Base-by-base conservation (phyloP, 495 filamentous ascomycete species). In the Lophiostoma macrostomum region DNA sequence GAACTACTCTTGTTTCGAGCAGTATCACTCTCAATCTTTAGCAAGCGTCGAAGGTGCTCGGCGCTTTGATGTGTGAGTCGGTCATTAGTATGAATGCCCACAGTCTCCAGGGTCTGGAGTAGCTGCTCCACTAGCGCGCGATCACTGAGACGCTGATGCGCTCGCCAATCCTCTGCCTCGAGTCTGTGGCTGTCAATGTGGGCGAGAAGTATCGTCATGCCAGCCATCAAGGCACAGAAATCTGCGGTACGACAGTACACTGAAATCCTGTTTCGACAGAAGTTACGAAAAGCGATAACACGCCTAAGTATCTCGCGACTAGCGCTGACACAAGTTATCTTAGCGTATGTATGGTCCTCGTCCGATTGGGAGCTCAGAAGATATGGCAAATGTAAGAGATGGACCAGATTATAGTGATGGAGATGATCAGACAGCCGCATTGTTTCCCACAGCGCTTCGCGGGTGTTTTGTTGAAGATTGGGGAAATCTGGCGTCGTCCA, bases 111-210 rank as follows among this genome's bases (percentile, higher is more conserved):
- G 24, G 56, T 62, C n/a, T 67, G 65, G 0, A 74, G 61, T 0
- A 67, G 58, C 14, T 64, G 67, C 44, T 77, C 73, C 55, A 77
- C 65, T 6, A 72, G 58, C 1, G 67, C 72, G 12, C 74, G 71
- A 41, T 78, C 73, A 37, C 69, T 63, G 0, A 64, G 58, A 0
- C 74, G 71, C 31, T 72, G 71, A 45, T 77, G 71, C 1, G 52
- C 64, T 12, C 76, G 64, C 14, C 64, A 43, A 37, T 67, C 62
- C 23, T 19, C 19, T 12, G 19, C 12, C 24, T 44, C 35, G n/a
- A 1, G 1, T 4, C 28, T n/a, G 14, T 47, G 55, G 30, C 25
- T 40, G 16, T 29, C 35, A 19, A 72, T 51, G 37, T 73, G 69
- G 0, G 60, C 67, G 4, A 73, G 47, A 7, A 43, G 19, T 4